A percentile compares a stretch with the other conserved stretches of the same genome.
phyloP scores from a whole-genome alignment of 768 basidiomycete species.

The Brasilioporus rufonigricans region DNA sequence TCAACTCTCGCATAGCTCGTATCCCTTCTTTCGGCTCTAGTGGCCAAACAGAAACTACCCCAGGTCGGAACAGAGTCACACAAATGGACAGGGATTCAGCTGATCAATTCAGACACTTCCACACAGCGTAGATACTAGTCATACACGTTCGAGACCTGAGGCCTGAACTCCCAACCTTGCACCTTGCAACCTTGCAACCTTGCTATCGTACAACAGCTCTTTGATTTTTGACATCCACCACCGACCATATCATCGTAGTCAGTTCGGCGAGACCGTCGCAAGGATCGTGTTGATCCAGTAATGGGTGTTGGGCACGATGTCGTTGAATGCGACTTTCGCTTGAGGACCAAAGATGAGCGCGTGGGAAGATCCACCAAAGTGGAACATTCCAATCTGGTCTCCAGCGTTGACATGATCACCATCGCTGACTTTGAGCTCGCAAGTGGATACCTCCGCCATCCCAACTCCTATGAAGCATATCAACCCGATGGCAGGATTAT shows the following conservation, averaged over 20 bases:
- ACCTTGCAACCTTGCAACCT: too few species aligned
- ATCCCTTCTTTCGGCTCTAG: too few species aligned
- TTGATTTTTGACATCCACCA: not conserved
- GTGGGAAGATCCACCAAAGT: constrained; percentile 58
- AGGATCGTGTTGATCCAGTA: not conserved
- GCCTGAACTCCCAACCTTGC: too few species aligned
- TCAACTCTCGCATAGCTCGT: too few species aligned
- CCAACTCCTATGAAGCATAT: constrained; percentile 56
- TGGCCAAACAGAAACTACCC: too few species aligned
- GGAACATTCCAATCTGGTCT: constrained; percentile 48
- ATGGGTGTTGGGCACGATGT: not conserved
- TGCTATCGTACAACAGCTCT: not conserved
- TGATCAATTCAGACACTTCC: not conserved
- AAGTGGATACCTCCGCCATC: constrained; percentile 55
- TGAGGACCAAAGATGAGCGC: constrained; percentile 27
- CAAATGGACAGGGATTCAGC: not conserved
- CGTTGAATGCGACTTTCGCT: not conserved
- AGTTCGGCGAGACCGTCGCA: not conserved
- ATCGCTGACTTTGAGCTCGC: not conserved
- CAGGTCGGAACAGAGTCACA: too few species aligned
- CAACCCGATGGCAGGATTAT: constrained; percentile 48
- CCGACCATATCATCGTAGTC: too few species aligned
- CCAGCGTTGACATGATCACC: not conserved
- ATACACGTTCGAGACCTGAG: not conserved
- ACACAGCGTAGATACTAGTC: not conserved